phyloP scores from a whole-genome alignment of 83 land plant genomes.

The Thuja plicata region DNA sequence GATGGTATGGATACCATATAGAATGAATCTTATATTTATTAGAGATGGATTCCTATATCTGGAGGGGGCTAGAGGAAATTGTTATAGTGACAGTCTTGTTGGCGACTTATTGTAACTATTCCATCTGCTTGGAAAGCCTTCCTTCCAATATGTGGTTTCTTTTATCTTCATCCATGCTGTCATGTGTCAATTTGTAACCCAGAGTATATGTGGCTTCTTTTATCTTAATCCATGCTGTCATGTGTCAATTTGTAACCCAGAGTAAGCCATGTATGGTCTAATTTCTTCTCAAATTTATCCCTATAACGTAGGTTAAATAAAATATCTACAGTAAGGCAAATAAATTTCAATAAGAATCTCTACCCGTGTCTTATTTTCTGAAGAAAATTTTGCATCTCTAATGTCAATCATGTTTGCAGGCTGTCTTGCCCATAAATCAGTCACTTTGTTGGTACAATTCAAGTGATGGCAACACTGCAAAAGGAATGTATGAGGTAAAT shows the following conservation, averaged over 20 bases:
- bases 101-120: neutral
- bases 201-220: neutral
- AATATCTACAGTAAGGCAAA: too few relatives aligned
- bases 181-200: neutral
- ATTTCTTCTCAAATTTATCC: neutral
- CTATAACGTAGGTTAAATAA: neutral
- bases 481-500: slow-evolving; percentile 1
- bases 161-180: neutral
- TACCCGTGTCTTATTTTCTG: neutral
- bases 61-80: too few relatives aligned
- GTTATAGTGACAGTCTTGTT: neutral
- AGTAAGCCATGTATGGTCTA: neutral
- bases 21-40: too few relatives aligned
- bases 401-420: slow-evolving; percentile 1
- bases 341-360: neutral
- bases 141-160: neutral
- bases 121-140: neutral
- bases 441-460: slow-evolving; percentile 10
- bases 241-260: neutral
- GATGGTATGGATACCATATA: too few relatives aligned
- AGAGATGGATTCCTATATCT: too few relatives aligned
- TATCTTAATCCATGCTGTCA: neutral
- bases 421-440: neutral
- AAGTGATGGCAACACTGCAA: slow-evolving; percentile 2
- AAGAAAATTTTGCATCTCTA: neutral